Conservation (phyloP, 2,329 filamentous ascomycete species). For the Knufia fluminis region DNA sequence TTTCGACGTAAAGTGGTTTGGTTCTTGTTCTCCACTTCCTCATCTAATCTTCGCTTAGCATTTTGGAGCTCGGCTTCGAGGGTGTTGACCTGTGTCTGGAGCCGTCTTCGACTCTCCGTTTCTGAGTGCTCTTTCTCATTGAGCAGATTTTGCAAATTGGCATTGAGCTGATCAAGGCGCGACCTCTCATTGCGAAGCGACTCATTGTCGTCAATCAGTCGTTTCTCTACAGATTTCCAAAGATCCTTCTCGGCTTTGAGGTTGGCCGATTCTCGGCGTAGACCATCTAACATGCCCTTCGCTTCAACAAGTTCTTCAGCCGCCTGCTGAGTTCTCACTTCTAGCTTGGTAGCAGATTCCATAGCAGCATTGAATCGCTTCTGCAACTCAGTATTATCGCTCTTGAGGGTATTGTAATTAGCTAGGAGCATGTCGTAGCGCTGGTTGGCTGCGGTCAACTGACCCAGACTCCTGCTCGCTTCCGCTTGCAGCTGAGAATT, state of each 20-base stretch:
- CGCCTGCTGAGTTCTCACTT: constrained; percentile 80
- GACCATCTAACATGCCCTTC: constrained; percentile 69
- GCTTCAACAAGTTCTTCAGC: constrained; percentile 88
- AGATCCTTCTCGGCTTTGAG: constrained; percentile 90
- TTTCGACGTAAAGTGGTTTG: constrained; percentile 77
- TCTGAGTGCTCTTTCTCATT: constrained; percentile 86
- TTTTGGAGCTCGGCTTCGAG: constrained; percentile 70
- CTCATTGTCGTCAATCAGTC: constrained; percentile 82
- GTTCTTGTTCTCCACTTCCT: constrained; percentile 76
- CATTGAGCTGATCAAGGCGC: constrained; percentile 70
- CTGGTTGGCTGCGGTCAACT: constrained; percentile 71
- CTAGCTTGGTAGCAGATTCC: constrained; percentile 79
- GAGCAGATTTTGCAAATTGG: constrained; percentile 76
- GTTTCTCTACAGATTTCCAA: constrained; percentile 86
- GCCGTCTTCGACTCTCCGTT: constrained; percentile 67
- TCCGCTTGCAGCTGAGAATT: constrained; percentile 76
- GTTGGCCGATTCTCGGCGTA: constrained; percentile 84
- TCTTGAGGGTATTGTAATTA: constrained; percentile 75
- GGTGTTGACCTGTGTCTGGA: constrained; percentile 67
- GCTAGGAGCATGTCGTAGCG: constrained; percentile 82
- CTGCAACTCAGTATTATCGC: constrained; percentile 76
- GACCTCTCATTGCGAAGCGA: constrained; percentile 72
- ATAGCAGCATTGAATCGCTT: constrained; percentile 68
- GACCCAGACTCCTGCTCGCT: constrained; percentile 67
- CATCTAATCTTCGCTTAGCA: constrained; percentile 71